Conservation (phyloP, 257 asterid species). For the Nemophila menziesii region DNA sequence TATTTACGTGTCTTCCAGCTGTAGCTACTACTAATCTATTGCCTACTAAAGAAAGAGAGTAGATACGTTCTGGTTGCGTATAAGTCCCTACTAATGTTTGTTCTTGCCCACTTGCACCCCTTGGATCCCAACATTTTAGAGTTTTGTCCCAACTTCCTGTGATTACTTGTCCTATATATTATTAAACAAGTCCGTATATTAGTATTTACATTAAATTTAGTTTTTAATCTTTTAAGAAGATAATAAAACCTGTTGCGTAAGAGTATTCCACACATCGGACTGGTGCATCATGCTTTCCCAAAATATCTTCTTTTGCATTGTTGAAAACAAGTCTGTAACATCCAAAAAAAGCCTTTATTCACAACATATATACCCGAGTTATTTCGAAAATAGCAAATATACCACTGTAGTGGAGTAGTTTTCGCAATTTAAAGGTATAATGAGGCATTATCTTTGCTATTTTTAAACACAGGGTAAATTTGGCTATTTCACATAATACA, state of each 20-base stretch:
- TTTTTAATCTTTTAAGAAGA: background rate
- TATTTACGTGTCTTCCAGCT: slow-evolving; percentile 95
- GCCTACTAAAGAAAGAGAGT: slow-evolving; percentile 82
- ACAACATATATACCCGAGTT: too few species aligned
- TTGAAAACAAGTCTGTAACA: slow-evolving; percentile 47
- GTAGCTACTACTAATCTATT: slow-evolving; percentile 86
- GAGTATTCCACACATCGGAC: slow-evolving; percentile 82
- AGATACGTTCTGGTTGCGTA: slow-evolving; percentile 92
- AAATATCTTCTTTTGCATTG: slow-evolving; percentile 47
- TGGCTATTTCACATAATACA: too few species aligned
- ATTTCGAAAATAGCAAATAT: too few species aligned
- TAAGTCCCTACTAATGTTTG: slow-evolving; percentile 75
- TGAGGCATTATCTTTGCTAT: too few species aligned
- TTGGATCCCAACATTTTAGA: slow-evolving; percentile 95
- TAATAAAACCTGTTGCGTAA: slow-evolving; percentile 56
- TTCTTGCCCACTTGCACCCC: slow-evolving; percentile 95
- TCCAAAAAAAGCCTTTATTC: too few species aligned
- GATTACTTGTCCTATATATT: slow-evolving; percentile 77
- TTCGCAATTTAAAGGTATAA: too few species aligned
- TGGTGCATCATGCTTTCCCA: slow-evolving; percentile 73
- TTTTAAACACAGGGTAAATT: too few species aligned
- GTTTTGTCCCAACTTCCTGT: slow-evolving; percentile 99
- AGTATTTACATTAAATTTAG: too few species aligned
- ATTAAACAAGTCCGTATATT: background rate
- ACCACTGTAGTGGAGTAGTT: too few species aligned